These are phyloP conservation scores for Paecilomyces niveus DNA, from an alignment of 2,329 filamentous ascomycete genomes.

Conservation along the genomic window DNA sequence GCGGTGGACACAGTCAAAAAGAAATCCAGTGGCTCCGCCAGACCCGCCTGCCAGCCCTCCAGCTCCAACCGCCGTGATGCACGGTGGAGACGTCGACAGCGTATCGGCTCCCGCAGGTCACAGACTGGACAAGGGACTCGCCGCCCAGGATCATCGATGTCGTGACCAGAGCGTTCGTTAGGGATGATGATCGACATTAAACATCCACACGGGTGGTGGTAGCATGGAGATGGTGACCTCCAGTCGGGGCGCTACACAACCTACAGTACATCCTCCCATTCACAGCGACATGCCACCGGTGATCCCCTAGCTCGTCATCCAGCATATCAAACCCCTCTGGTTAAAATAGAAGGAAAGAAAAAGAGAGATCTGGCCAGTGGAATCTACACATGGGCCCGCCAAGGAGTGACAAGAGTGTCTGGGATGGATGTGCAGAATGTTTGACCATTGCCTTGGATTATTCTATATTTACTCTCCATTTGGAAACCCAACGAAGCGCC, in stretches of 20 bases:
- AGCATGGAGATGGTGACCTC: too few relatives aligned
- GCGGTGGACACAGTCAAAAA: not conserved
- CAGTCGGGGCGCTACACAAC: too few relatives aligned
- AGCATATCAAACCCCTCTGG: too few relatives aligned
- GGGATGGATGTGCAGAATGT: not conserved
- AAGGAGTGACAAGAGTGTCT: not conserved
- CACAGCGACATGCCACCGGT: too few relatives aligned
- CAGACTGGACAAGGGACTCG: not conserved
- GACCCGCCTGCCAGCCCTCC: not conserved
- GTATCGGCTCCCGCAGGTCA: not conserved
- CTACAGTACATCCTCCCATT: too few relatives aligned
- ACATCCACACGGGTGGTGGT: not conserved
- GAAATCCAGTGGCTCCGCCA: not conserved
- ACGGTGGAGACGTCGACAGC: not conserved
- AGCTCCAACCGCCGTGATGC: not conserved
- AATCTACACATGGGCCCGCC: too few relatives aligned
- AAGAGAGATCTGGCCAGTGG: not conserved
- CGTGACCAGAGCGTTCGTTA: not conserved
- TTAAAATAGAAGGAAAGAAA: not conserved
- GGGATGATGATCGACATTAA: constrained; percentile 1
- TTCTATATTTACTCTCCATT: not conserved
- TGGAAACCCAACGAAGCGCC: not conserved
- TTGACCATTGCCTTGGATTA: not conserved
- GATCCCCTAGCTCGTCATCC: too few relatives aligned
- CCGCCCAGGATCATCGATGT: not conserved